Percentiles rank a stretch among this genome's conserved stretches.
These are phyloP conservation scores for Paracoccidioides lutzii DNA, from an alignment of 2,329 filamentous ascomycete genomes.

Conservation along the genomic window DNA sequence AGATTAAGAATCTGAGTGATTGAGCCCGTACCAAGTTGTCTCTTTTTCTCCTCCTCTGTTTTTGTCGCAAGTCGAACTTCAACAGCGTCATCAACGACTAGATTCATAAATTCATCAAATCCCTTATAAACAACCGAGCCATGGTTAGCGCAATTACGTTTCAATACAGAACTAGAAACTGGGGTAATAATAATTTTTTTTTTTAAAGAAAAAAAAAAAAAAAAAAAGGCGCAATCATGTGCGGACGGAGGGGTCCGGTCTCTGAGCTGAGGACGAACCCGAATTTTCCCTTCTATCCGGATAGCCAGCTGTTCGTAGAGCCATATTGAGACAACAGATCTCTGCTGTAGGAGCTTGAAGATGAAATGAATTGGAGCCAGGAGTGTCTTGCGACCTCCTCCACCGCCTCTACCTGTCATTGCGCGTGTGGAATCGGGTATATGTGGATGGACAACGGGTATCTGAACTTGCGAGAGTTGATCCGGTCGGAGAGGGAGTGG, in stretches of 20 bases:
- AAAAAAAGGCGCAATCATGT: too few relatives aligned
- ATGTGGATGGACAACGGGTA: too few relatives aligned
- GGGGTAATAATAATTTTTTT: too few relatives aligned
- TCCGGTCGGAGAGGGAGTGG: background rate
- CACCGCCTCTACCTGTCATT: constrained; percentile 44
- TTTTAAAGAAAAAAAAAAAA: background rate
- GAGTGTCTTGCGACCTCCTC: constrained; percentile 52
- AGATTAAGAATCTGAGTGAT: too few relatives aligned
- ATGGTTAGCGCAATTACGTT: background rate
- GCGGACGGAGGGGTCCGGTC: background rate
- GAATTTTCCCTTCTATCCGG: constrained; percentile 90
- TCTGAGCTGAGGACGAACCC: constrained; percentile 45
- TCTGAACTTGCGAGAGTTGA: too few relatives aligned
- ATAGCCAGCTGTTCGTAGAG: constrained; percentile 91
- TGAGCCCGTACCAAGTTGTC: constrained; percentile 53
- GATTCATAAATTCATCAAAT: constrained; percentile 99
- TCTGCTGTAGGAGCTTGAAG: constrained; percentile 79
- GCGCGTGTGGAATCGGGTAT: constrained; percentile 9
- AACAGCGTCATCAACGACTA: constrained; percentile 88
- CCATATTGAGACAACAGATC: constrained; percentile 85
- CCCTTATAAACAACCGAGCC: constrained; percentile 44
- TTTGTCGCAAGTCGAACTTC: constrained; percentile 81
- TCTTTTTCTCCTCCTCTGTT: constrained; percentile 63
- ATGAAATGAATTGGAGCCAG: constrained; percentile 76
- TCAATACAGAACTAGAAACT: background rate